These are phyloP conservation scores for Melampsora larici-populina DNA, from an alignment of 1,284 basidiomycete species.

Conservation along the genomic window DNA sequence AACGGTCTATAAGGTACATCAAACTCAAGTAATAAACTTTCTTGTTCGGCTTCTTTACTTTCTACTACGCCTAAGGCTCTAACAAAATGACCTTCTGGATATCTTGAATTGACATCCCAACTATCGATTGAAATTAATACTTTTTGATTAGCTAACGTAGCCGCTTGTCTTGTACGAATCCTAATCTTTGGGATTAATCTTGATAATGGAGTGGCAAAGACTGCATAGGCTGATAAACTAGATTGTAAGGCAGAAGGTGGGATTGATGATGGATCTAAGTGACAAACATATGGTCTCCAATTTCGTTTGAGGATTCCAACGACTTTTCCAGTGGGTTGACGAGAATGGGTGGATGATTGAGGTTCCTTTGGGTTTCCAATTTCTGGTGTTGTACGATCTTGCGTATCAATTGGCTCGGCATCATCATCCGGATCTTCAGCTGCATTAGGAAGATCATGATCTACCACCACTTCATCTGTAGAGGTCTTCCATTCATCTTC, in stretches of 20 bases:
- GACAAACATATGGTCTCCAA: slow-evolving; percentile 71
- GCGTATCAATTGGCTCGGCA: slow-evolving; percentile 43
- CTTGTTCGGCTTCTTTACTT: slow-evolving; percentile 93
- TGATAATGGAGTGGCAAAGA: slow-evolving; percentile 92
- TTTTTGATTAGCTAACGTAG: slow-evolving; percentile 82
- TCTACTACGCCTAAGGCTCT: slow-evolving; percentile 85
- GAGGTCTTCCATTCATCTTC: slow-evolving; percentile 90
- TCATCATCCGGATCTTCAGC: slow-evolving; percentile 85
- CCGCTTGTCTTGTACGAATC: slow-evolving; percentile 88
- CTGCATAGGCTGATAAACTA: slow-evolving; percentile 80
- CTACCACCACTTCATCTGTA: slow-evolving; percentile 78
- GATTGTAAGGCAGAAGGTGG: slow-evolving; percentile 69
- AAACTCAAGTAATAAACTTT: slow-evolving; percentile 88
- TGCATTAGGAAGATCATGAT: slow-evolving; percentile 67
- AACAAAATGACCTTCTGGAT: slow-evolving; percentile 97
- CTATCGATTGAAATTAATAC: slow-evolving; percentile 91
- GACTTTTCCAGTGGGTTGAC: slow-evolving; percentile 39
- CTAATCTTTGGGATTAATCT: slow-evolving; percentile 88
- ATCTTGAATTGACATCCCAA: slow-evolving; percentile 81
- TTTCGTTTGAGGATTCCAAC: slow-evolving; percentile 37
- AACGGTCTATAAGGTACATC: slow-evolving; percentile 97
- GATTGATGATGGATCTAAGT: slow-evolving; percentile 84
- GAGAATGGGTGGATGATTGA: neutral
- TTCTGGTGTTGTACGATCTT: slow-evolving; percentile 20
- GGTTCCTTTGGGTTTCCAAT: neutral